phyloP scores from a whole-genome alignment of 2,329 filamentous ascomycete species.

The Cercospora sp. region DNA sequence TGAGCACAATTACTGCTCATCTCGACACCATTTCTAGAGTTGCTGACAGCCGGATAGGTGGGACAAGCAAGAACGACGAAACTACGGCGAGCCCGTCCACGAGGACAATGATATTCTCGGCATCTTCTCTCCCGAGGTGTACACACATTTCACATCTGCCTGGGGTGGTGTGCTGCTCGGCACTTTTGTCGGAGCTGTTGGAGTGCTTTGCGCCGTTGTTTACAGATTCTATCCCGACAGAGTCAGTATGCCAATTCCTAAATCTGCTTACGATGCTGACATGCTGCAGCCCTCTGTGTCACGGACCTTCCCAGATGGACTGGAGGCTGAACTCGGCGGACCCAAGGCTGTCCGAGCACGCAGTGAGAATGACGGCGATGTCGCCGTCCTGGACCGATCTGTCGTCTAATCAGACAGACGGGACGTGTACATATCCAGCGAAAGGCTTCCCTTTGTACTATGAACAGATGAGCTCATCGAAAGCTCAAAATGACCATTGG shows the following conservation, averaged over 20 bases:
- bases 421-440: slow-evolving; percentile 22
- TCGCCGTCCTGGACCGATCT: slow-evolving; percentile 24
- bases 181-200: slow-evolving; percentile 46
- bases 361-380: slow-evolving; percentile 29
- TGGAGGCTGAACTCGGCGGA: slow-evolving; percentile 53
- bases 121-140: slow-evolving; percentile 84
- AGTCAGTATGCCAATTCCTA: slow-evolving; percentile 18
- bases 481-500: neutral
- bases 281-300: slow-evolving; percentile 42
- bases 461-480: neutral
- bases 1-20: neutral
- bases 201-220: slow-evolving; percentile 45
- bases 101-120: slow-evolving; percentile 94
- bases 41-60: slow-evolving; percentile 50
- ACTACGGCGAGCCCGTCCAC: slow-evolving; percentile 94
- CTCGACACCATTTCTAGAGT: neutral
- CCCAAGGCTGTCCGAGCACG: slow-evolving; percentile 41
- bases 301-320: slow-evolving; percentile 49
- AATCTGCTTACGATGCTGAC: neutral
- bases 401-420: slow-evolving; percentile 13
- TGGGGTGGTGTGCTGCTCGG: slow-evolving; percentile 65
- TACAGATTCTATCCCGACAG: slow-evolving; percentile 49
- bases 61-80: slow-evolving; percentile 95
- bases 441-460: slow-evolving; percentile 6
- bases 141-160: slow-evolving; percentile 76